These are phyloP conservation scores for Termitomyces bulborhizus DNA, from an alignment of 768 basidiomycete species.

Conservation along the genomic window DNA sequence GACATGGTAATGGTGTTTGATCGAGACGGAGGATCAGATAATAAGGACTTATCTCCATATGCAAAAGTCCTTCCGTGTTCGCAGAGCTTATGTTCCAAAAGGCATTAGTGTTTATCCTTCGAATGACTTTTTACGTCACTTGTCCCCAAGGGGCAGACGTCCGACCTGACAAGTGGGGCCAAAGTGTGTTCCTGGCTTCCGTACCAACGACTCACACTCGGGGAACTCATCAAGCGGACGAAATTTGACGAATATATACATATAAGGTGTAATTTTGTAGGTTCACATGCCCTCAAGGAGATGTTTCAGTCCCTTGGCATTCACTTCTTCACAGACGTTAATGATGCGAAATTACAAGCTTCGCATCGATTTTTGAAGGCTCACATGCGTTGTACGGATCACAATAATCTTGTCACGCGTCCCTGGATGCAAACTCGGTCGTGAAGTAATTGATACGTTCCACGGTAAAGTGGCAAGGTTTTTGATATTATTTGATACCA, in stretches of 20 bases:
- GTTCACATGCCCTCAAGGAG: constrained; percentile 18
- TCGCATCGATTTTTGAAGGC: background rate
- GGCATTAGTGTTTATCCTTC: constrained; percentile 22
- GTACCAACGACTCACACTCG: constrained; percentile 21
- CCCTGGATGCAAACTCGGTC: too few species aligned
- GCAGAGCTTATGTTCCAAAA: background rate
- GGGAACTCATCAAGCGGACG: too few species aligned
- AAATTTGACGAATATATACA: too few species aligned
- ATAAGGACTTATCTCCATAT: background rate
- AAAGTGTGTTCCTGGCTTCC: constrained; percentile 8
- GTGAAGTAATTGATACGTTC: too few species aligned
- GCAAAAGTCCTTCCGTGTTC: background rate
- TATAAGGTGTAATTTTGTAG: background rate
- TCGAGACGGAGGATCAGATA: background rate
- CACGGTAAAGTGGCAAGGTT: too few species aligned
- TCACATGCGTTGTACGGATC: background rate
- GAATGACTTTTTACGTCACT: constrained; percentile 19
- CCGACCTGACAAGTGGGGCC: too few species aligned
- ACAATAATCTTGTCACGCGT: too few species aligned
- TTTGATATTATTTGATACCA: too few species aligned
- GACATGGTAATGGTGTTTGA: constrained; percentile 24
- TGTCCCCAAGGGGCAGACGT: constrained; percentile 16
- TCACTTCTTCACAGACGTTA: constrained; percentile 18
- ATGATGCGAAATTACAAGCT: constrained; percentile 3
- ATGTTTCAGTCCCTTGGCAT: constrained; percentile 18